Evolutionary conservation across 2,329 filamentous ascomycete genomes (phyloP).

Genomic region (Fusarium hostae): DNA sequence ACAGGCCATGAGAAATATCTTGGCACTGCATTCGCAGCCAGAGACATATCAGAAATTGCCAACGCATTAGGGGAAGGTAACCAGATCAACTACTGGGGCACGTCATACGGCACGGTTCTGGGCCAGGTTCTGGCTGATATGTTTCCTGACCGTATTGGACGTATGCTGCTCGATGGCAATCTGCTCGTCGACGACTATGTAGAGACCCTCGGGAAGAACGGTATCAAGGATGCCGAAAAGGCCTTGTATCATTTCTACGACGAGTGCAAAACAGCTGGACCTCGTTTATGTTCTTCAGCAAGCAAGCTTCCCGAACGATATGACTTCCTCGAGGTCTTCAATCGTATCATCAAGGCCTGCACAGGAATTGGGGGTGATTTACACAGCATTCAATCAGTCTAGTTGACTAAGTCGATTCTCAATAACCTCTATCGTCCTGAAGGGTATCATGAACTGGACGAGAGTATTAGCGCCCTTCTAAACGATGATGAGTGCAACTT

Average conservation of each 20-base stretch:
- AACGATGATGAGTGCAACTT: too few relatives aligned
- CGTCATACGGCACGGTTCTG: slow-evolving; percentile 37
- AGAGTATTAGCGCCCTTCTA: background rate
- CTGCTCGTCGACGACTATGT: slow-evolving; percentile 23
- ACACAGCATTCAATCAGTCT: background rate
- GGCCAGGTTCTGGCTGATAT: slow-evolving; percentile 34
- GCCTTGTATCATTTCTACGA: background rate
- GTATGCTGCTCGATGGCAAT: slow-evolving; percentile 33
- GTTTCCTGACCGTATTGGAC: slow-evolving; percentile 37
- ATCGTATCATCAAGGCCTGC: background rate
- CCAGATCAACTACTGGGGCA: slow-evolving; percentile 49
- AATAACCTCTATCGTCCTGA: accelerated
- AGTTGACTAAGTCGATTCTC: accelerated
- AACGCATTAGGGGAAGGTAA: slow-evolving; percentile 51
- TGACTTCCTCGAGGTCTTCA: background rate
- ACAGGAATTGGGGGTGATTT: background rate
- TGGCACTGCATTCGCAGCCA: slow-evolving; percentile 39
- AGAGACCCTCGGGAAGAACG: accelerated
- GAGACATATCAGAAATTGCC: slow-evolving; percentile 49
- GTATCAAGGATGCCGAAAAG: background rate
- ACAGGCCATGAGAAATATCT: too few relatives aligned
- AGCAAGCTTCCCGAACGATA: background rate
- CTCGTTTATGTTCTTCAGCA: background rate
- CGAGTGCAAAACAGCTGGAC: background rate
- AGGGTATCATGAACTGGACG: background rate